Conservation (phyloP, 78 protist species). For the Dictyostelium intermedium region DNA sequence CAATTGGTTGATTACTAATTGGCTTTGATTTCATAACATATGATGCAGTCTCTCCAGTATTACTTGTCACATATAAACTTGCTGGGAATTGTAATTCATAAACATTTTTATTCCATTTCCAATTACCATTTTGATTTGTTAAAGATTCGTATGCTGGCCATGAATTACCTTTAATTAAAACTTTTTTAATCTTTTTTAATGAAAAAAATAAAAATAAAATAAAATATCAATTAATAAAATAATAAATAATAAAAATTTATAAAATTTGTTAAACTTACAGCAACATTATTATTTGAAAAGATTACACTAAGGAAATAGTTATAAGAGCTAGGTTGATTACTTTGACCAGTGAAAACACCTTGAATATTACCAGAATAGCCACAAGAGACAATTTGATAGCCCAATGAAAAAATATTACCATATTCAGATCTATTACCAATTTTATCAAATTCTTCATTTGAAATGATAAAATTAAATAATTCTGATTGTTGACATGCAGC, state of each 20-base stretch:
- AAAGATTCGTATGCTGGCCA: background rate
- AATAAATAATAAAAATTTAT: background rate
- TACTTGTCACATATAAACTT: background rate
- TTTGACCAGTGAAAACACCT: background rate
- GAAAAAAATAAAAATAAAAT: background rate
- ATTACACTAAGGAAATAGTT: slow-evolving; percentile 13
- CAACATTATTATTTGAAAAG: slow-evolving; percentile 5
- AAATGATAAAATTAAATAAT: background rate
- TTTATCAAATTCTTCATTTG: background rate
- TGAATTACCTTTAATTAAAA: slow-evolving; percentile 14
- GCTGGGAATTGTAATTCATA: slow-evolving; percentile 33
- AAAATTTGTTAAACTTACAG: no score
- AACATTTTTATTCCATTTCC: slow-evolving; percentile 1
- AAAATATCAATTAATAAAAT: background rate
- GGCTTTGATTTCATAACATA: background rate
- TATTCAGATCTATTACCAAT: background rate
- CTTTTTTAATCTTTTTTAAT: slow-evolving; percentile 9
- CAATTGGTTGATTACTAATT: background rate
- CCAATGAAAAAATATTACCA: slow-evolving; percentile 36
- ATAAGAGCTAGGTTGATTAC: background rate
- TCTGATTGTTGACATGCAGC: slow-evolving; percentile 30
- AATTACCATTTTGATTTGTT: slow-evolving; percentile 2
- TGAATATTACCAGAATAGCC: slow-evolving; percentile 3
- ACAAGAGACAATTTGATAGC: slow-evolving; percentile 51
- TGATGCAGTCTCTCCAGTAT: background rate